phyloP scores from a whole-genome alignment of 345 rosid species.

The Raphanus raphanistrum region DNA sequence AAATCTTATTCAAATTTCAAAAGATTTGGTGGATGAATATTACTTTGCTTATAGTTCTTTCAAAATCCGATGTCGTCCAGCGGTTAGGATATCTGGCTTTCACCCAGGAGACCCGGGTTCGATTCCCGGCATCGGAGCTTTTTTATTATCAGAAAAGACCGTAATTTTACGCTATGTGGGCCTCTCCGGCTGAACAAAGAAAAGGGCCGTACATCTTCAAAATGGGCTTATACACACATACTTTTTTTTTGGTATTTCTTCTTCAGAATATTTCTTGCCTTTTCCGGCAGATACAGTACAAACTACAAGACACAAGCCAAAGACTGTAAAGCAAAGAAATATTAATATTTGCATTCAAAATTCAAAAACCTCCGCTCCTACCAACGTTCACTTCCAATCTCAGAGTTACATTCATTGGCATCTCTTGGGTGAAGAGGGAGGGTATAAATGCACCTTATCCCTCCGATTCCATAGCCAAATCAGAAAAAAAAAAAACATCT shows the following conservation, averaged over 20 bases:
- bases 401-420: background rate
- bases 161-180: too few relatives aligned
- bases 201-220: background rate
- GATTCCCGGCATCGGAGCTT: slow-evolving; percentile 92
- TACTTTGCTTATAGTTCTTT: too few relatives aligned
- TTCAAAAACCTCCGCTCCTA: slow-evolving; percentile 48
- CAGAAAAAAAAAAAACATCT: slow-evolving; percentile 10
- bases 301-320: background rate
- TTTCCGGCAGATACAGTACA: background rate
- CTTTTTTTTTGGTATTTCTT: background rate
- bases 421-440: background rate
- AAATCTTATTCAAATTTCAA: too few relatives aligned
- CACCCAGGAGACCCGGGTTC: slow-evolving; percentile 99
- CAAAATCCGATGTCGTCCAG: slow-evolving; percentile 83
- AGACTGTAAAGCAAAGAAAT: too few relatives aligned
- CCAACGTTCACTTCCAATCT: slow-evolving; percentile 46
- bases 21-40: too few relatives aligned
- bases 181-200: too few relatives aligned
- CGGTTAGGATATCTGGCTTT: slow-evolving; percentile 98
- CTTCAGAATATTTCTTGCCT: background rate
- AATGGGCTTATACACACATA: background rate
- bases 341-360: background rate
- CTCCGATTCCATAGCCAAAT: slow-evolving; percentile 7
- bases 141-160: background rate
- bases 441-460: slow-evolving; percentile 23